phyloP scores from a whole-genome alignment of 2,329 filamentous ascomycete genomes.

The Aspergillus quadrilineatus region DNA sequence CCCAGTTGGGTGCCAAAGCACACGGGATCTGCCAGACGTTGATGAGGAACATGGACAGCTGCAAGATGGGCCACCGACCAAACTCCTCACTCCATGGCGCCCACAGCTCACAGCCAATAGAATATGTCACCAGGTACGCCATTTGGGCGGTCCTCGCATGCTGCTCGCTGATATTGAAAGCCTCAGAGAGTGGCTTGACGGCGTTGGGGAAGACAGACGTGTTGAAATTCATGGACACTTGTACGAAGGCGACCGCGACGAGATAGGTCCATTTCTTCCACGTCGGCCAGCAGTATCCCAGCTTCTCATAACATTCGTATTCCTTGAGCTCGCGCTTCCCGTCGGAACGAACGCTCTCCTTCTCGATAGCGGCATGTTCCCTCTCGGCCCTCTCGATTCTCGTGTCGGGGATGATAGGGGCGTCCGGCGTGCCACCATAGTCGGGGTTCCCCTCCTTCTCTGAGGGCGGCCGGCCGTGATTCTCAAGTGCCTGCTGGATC shows the following conservation, averaged over 20 bases:
- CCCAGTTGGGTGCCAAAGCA: slow-evolving; percentile 70
- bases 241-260: slow-evolving; percentile 68
- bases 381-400: not conserved
- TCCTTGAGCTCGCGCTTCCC: slow-evolving; percentile 46
- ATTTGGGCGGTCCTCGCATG: slow-evolving; percentile 70
- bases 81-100: slow-evolving; percentile 83
- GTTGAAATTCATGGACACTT: slow-evolving; percentile 79
- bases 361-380: not conserved
- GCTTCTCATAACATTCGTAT: slow-evolving; percentile 61
- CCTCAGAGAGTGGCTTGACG: slow-evolving; percentile 59
- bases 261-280: slow-evolving; percentile 71
- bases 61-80: slow-evolving; percentile 71
- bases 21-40: slow-evolving; percentile 76
- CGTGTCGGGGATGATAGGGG: not conserved
- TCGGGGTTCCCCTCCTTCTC: slow-evolving; percentile 1
- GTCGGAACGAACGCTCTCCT: slow-evolving; percentile 12
- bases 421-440: not conserved
- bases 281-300: slow-evolving; percentile 59
- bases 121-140: slow-evolving; percentile 75
- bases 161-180: slow-evolving; percentile 68
- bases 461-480: not conserved
- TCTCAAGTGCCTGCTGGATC: not conserved
- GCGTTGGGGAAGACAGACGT: slow-evolving; percentile 70
- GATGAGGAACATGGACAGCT: slow-evolving; percentile 69
- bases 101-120: slow-evolving; percentile 87